These are phyloP conservation scores for Onygenales sp. DNA, from an alignment of 2,329 filamentous ascomycete genomes.

Conservation along the genomic window DNA sequence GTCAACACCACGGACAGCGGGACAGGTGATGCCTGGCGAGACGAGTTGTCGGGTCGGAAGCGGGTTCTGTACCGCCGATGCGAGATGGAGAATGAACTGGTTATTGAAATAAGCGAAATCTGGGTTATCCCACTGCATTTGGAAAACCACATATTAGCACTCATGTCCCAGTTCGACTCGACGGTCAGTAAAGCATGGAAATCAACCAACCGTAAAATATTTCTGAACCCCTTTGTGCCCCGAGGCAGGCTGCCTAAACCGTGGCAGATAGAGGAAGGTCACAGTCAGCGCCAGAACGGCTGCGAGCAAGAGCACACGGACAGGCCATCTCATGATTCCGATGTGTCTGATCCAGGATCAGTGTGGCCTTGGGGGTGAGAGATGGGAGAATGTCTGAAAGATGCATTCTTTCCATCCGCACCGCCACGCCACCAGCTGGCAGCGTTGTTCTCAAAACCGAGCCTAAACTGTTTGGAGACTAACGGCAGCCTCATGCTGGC, in stretches of 20 bases:
- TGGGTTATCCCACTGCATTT: constrained; percentile 2
- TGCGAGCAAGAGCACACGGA: not conserved
- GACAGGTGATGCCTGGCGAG: constrained; percentile 1
- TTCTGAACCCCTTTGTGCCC: not conserved
- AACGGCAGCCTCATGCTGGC: not conserved
- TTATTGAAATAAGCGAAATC: constrained; percentile 5
- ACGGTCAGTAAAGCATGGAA: not conserved
- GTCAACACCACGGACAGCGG: constrained; percentile 2
- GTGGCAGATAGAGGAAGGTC: not conserved
- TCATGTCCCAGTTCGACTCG: not conserved
- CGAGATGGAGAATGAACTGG: constrained; percentile 3
- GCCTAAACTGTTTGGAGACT: not conserved
- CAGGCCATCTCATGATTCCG: constrained; percentile 3
- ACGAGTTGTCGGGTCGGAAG: constrained; percentile 1
- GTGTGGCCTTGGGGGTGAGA: not conserved
- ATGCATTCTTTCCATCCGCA: not conserved
- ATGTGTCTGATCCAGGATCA: not conserved
- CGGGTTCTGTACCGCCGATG: constrained; percentile 1
- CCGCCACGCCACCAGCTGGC: no score
- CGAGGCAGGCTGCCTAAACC: not conserved
- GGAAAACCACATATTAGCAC: not conserved
- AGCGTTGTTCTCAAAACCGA: not conserved
- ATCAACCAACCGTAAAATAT: constrained; percentile 3
- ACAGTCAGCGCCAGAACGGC: not conserved
- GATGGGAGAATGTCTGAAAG: not conserved